Conservation (phyloP, 441 rosid species). For the Jatropha podagrica region DNA sequence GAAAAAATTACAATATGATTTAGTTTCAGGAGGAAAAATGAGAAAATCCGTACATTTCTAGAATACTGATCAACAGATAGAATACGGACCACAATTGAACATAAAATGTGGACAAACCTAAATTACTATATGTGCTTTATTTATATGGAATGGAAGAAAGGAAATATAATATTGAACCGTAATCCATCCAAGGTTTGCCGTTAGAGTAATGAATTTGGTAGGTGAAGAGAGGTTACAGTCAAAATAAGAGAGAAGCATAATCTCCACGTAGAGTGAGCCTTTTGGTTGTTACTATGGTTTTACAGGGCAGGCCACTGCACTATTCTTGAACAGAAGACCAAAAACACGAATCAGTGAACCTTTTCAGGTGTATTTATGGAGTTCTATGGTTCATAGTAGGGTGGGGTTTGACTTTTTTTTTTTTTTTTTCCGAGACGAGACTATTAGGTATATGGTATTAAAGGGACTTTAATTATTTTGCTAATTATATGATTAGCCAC, state of each 20-base stretch:
- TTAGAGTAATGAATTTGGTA: not conserved
- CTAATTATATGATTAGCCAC: not conserved
- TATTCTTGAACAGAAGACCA: slow-evolving; percentile 5
- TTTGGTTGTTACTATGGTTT: not conserved
- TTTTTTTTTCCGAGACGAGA: no score
- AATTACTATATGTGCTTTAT: no score
- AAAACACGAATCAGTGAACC: not conserved
- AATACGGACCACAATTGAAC: not conserved
- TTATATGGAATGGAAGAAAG: no score
- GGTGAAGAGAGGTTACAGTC: not conserved
- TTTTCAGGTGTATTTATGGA: not conserved
- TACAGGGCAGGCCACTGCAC: not conserved
- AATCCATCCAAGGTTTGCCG: no score
- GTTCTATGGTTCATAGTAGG: no score
- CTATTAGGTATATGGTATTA: not conserved
- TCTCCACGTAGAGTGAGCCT: not conserved
- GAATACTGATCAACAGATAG: not conserved
- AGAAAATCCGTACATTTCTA: not conserved
- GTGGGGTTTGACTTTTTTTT: no score
- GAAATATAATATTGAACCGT: no score
- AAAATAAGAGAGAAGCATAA: not conserved
- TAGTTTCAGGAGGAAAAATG: not conserved
- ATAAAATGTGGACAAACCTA: slow-evolving; percentile 7
- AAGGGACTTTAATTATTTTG: not conserved
- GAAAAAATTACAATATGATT: no score